These are phyloP conservation scores for Vitis rupestris DNA, from an alignment of 164 flowering plant genomes.

Conservation along the genomic window DNA sequence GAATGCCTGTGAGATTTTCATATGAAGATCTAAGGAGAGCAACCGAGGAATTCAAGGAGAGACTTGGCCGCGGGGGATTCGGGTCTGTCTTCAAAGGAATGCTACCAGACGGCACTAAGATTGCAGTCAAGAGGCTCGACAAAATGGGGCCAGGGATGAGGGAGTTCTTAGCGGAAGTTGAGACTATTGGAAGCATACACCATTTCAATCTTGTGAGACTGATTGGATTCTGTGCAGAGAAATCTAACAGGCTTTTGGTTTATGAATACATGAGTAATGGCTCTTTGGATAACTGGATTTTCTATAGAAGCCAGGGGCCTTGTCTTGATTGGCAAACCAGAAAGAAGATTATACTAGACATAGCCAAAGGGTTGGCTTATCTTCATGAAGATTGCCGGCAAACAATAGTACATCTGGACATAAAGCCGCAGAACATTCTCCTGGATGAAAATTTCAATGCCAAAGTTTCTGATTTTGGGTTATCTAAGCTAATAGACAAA, in stretches of 20 bases:
- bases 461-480: neutral
- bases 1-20: constrained; percentile 3
- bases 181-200: too few species aligned
- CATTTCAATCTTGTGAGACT: too few species aligned
- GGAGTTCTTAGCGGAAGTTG: neutral
- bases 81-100: constrained; percentile 6
- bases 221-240: too few species aligned
- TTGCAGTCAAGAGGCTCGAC: constrained; percentile 4
- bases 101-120: neutral
- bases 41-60: constrained; percentile 4
- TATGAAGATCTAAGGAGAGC: neutral
- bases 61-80: constrained; percentile 1
- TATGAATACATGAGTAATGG: constrained; percentile 7
- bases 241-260: constrained; percentile 6
- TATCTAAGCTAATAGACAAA: constrained; percentile 7
- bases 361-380: constrained; percentile 8
- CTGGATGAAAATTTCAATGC: too few species aligned
- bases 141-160: constrained; percentile 2
- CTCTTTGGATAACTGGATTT: neutral
- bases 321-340: neutral
- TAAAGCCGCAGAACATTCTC: too few species aligned
- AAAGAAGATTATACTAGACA: neutral
- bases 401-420: neutral
- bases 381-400: constrained; percentile 4
- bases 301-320: too few species aligned